Conservation (phyloP, 768 basidiomycete genomes). For the Kwoniella dejecticola region DNA sequence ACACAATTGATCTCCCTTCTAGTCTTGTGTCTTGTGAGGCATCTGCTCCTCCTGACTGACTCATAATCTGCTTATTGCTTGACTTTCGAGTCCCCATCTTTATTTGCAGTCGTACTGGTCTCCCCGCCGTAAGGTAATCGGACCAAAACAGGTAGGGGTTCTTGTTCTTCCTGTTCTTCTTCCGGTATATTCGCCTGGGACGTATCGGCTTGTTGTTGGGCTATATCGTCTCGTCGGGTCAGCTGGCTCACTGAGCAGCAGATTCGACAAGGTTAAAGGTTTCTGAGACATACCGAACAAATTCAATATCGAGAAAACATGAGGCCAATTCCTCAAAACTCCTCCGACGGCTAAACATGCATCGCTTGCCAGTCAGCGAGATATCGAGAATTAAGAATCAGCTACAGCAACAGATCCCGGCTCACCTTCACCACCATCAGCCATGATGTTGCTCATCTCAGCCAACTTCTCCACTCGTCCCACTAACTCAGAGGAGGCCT, state of each 20-base stretch:
- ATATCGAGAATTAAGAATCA: not conserved
- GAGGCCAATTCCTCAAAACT: conserved; percentile 57
- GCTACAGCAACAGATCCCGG: too few relatives aligned
- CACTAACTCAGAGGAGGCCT: conserved; percentile 48
- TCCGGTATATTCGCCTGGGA: conserved; percentile 7
- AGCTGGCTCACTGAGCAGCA: not conserved
- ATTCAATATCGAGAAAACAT: conserved; percentile 56
- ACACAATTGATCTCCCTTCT: too few relatives aligned
- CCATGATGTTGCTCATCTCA: conserved; percentile 55
- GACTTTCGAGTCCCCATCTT: not conserved
- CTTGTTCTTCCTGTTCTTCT: conserved; percentile 39
- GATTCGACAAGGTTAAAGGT: too few relatives aligned
- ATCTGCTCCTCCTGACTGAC: not conserved
- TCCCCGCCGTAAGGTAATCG: conserved; percentile 42
- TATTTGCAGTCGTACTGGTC: not conserved
- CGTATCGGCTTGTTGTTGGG: conserved; percentile 25
- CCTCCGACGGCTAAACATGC: conserved; percentile 51
- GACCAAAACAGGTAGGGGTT: conserved; percentile 46
- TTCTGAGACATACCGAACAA: conserved; percentile 50
- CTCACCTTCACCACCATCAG: conserved; percentile 57
- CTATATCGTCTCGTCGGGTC: not conserved
- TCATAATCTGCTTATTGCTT: too few relatives aligned
- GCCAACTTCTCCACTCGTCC: conserved; percentile 53
- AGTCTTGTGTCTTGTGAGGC: too few relatives aligned
- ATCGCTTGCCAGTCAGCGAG: not conserved